phyloP scores from a whole-genome alignment of 768 basidiomycete species.

The Cystoderma amianthinum region DNA sequence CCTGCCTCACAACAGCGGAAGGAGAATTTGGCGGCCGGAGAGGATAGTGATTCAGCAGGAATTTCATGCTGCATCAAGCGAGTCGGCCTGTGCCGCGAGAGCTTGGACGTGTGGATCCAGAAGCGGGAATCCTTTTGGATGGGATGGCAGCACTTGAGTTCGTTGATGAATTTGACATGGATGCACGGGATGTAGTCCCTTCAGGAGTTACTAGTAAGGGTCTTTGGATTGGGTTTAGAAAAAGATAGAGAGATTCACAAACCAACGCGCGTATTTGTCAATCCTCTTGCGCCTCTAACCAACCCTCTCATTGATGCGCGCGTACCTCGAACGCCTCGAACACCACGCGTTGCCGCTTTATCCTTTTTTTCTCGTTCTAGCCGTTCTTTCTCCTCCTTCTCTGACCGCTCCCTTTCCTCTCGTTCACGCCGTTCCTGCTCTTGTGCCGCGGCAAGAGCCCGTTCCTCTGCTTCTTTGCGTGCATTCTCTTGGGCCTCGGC shows the following conservation, averaged over 20 bases:
- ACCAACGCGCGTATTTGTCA: conserved; percentile 14
- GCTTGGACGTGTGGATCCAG: too few relatives aligned
- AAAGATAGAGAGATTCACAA: neutral
- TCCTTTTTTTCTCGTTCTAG: conserved; percentile 40
- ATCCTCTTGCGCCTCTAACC: conserved; percentile 40
- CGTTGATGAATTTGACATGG: neutral
- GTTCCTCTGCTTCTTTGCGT: conserved; percentile 29
- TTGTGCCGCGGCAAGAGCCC: conserved; percentile 10
- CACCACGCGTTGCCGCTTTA: conserved; percentile 35
- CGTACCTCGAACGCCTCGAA: conserved; percentile 69
- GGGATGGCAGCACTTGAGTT: too few relatives aligned
- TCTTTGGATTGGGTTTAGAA: neutral
- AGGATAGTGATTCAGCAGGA: too few relatives aligned
- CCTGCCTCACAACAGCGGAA: too few relatives aligned
- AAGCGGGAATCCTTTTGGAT: too few relatives aligned
- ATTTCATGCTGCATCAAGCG: too few relatives aligned
- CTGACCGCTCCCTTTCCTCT: conserved; percentile 35
- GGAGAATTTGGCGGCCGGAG: too few relatives aligned
- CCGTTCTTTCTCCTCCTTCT: conserved; percentile 37
- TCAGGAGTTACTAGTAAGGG: neutral
- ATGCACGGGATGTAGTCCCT: neutral
- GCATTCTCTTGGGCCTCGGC: conserved; percentile 33
- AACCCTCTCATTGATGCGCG: too few relatives aligned
- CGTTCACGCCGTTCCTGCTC: conserved; percentile 32
- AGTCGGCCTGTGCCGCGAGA: too few relatives aligned